phyloP scores from a whole-genome alignment of 129 eudicot species.

The Calendula officinalis region DNA sequence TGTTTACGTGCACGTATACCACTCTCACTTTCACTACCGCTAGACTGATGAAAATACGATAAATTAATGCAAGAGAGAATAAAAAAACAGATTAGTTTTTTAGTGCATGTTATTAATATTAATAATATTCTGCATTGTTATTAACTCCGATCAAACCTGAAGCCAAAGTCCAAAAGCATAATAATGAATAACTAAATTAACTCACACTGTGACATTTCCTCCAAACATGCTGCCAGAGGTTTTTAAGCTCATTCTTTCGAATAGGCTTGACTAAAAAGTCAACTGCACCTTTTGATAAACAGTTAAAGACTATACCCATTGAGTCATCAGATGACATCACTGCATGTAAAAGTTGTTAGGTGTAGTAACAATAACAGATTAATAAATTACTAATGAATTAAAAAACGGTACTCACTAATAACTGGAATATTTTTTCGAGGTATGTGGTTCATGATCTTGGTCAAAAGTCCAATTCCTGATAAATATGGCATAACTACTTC shows the following conservation, averaged over 20 bases:
- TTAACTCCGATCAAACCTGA: slow-evolving; percentile 25
- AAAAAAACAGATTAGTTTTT: not conserved
- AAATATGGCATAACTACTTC: slow-evolving; percentile 68
- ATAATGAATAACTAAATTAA: slow-evolving; percentile 28
- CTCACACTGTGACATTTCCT: slow-evolving; percentile 85
- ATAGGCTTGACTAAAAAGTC: slow-evolving; percentile 86
- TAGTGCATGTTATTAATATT: slow-evolving; percentile 19
- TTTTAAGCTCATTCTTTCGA: slow-evolving; percentile 77
- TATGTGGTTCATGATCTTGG: slow-evolving; percentile 58
- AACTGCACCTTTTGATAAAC: slow-evolving; percentile 77
- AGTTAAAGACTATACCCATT: slow-evolving; percentile 79
- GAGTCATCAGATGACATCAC: slow-evolving; percentile 87
- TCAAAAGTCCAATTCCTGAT: slow-evolving; percentile 61
- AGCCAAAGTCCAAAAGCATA: slow-evolving; percentile 30
- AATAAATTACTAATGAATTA: not conserved
- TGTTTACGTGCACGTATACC: slow-evolving; percentile 44
- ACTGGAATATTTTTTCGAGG: slow-evolving; percentile 60
- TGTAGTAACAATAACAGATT: slow-evolving; percentile 16
- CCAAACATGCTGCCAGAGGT: slow-evolving; percentile 94
- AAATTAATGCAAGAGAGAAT: slow-evolving; percentile 23
- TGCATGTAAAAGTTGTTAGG: slow-evolving; percentile 51
- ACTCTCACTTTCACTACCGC: slow-evolving; percentile 70
- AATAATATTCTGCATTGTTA: not conserved
- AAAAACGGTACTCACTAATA: slow-evolving; percentile 50
- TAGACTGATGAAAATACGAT: slow-evolving; percentile 45